Evolutionary conservation across 768 basidiomycete genomes (phyloP), one percentile per base, ranked within the genome.

Genomic region (Sporobolomyces phaffii): DNA sequence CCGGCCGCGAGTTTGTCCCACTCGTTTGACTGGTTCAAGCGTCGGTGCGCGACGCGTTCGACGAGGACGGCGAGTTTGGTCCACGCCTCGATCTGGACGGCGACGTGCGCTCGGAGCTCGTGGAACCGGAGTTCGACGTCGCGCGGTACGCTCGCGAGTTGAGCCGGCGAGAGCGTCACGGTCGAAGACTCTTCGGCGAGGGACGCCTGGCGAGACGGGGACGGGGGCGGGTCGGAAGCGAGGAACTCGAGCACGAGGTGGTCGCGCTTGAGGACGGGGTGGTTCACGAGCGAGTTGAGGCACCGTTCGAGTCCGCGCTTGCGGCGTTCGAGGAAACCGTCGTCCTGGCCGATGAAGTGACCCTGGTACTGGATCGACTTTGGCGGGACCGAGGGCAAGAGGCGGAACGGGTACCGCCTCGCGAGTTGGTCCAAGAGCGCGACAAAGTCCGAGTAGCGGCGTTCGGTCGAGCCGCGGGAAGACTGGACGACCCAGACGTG

Each of bases 391-490:
- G 84, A 79, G 22, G 90, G 86, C 70, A 97, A 83, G 29, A 98
- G 80, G 51, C 96, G 85, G 83, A 97, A 98, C 2, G 96, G 93
- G 80, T 97, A 97, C 60, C 92, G 84, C 70, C 86, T 84, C 57
- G 84, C 77, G 48, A 99, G 81, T 69, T 86, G 87, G 69, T 97
- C 92, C 84, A 90, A 88, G 31, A 98, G 80, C 77, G 88, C 92
- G 14, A 83, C 83, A 76, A 98, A 99, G 77, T 99, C 96, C 10
- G 89, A 91, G 77, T 97, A 99, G 63, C 96, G 84, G 59, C 94
- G 81, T 33, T 85, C 81, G 26, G 97, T 89, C 18, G 89, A 80
- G 1, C 28, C 62, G 4, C 28, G 22, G 18, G 40, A 18, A 3
- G 38, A 54, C 24, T 29, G 2, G 36, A 64, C 47, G 4, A 28